These are phyloP conservation scores for Penicillium salamii DNA, from an alignment of 495 filamentous ascomycete species.

Conservation along the genomic window DNA sequence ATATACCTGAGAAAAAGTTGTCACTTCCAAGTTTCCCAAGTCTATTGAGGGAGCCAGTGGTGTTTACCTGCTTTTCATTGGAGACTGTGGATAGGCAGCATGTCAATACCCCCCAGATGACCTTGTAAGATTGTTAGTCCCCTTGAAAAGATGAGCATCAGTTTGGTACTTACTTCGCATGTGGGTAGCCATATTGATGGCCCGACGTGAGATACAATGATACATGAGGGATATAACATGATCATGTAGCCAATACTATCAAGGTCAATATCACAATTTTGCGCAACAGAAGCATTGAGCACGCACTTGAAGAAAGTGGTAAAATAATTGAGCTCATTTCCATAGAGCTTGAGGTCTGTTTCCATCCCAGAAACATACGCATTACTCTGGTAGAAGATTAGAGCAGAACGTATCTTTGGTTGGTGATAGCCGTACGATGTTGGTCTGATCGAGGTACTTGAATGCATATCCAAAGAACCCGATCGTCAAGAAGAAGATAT, in stretches of 20 bases:
- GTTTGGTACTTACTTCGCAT: conserved; percentile 8
- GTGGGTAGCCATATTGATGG: conserved; percentile 17
- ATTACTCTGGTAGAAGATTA: conserved; percentile 16
- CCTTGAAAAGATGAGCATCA: background rate
- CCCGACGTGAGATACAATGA: conserved; percentile 16
- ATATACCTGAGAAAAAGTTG: conserved; percentile 1
- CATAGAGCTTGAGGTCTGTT: conserved; percentile 24
- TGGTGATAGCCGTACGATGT: conserved; percentile 8
- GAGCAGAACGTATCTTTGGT: background rate
- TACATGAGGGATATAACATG: conserved; percentile 18
- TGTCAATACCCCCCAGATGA: conserved; percentile 16
- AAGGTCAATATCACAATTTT: background rate
- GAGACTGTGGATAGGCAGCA: conserved; percentile 16
- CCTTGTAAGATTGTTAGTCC: background rate
- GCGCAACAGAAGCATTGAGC: background rate
- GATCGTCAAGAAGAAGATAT: conserved; percentile 11
- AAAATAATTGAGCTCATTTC: conserved; percentile 43
- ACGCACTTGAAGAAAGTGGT: conserved; percentile 36
- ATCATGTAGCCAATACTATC: conserved; percentile 19
- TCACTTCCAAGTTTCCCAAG: background rate
- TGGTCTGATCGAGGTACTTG: conserved; percentile 19
- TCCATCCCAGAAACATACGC: conserved; percentile 22
- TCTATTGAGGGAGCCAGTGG: background rate
- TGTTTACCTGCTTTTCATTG: conserved; percentile 10
- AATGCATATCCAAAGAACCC: conserved; percentile 18